These are phyloP conservation scores for Aureobasidium sp. DNA, from an alignment of 2,329 filamentous ascomycete species.

Conservation along the genomic window DNA sequence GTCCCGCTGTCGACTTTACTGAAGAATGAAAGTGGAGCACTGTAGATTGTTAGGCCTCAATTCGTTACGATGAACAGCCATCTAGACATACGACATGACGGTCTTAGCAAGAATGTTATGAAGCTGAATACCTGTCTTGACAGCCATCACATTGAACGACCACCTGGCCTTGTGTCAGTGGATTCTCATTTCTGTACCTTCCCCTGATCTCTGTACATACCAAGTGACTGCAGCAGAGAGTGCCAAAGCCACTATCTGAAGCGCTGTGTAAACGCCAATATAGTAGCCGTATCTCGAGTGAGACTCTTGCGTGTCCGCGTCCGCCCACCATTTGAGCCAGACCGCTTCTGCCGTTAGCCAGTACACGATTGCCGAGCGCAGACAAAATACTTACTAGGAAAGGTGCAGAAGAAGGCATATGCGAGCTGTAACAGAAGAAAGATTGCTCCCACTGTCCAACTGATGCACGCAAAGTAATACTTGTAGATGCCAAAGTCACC, in stretches of 20 bases:
- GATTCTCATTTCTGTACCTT: not conserved
- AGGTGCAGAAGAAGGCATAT: constrained; percentile 17
- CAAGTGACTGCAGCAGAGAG: not conserved
- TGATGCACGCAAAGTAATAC: constrained; percentile 20
- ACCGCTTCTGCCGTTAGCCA: not conserved
- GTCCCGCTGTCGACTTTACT: constrained; percentile 33
- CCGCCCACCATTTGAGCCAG: constrained; percentile 13
- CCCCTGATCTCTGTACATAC: not conserved
- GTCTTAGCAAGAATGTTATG: constrained; percentile 25
- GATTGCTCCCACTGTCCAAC: constrained; percentile 21
- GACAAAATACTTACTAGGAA: not conserved
- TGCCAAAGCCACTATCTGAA: not conserved
- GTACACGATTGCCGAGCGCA: too few relatives aligned
- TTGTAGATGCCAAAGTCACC: constrained; percentile 34
- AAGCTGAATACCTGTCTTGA: constrained; percentile 40
- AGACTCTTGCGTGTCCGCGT: not conserved
- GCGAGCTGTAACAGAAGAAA: constrained; percentile 20
- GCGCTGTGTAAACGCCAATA: constrained; percentile 7
- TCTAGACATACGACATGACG: not conserved
- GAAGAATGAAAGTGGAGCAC: constrained; percentile 28
- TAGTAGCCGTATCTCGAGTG: not conserved
- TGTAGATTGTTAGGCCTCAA: not conserved
- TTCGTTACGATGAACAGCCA: not conserved
- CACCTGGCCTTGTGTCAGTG: constrained; percentile 22
- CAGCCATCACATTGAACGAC: constrained; percentile 46